Evolutionary conservation across 2,329 filamentous ascomycete species (phyloP), one percentile per base, ranked within the genome.

Genomic region (Neonectria sp.): DNA sequence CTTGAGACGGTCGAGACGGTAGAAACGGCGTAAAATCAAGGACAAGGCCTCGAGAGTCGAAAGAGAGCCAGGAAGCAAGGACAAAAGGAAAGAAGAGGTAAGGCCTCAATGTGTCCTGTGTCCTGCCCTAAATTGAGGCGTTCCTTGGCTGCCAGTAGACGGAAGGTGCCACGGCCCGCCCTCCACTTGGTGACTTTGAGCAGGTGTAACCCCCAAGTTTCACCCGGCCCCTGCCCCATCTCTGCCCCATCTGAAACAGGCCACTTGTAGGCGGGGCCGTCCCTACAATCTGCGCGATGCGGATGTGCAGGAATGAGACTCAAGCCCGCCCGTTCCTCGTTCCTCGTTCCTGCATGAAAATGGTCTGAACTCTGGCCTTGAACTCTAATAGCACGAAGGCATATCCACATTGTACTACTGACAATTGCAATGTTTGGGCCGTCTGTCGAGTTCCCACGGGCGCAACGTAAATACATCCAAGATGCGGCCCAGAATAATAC

Each of bases 221-320:
- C 68, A 69, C 24, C 43, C 15, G 9, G 45, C 43, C 46, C 58
- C 63, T 61, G 58, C 59, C 59, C 59, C 63, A 66, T 61, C 52
- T 66, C 63, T 56, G 37, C 68, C 69, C 65, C 64, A 68, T 74
- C 71, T 74, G 73, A 75, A 75, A 75, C 73, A 59, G 57, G 33
- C 58, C 61, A 65, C 21, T 60, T 31, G 58, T 57, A 37, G 57
- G 57, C 60, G 57, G 61, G 65, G 52, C 56, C 21, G 31, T 58
- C 53, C 57, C 52, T 65, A 60, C 57, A 56, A 64, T 64, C 55
- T 57, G 21, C 43, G 6, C n/a, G 17, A 29, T n/a, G 25, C 57
- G 40, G 24, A 52, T 45, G n/a, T 40, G 40, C 40, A 45, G 40
- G 40, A 45, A 45, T 5, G 8, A 45, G n/a, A 40, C 37, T 40